Base-by-base conservation (phyloP, 345 rosid species). In the Draba incana region DNA sequence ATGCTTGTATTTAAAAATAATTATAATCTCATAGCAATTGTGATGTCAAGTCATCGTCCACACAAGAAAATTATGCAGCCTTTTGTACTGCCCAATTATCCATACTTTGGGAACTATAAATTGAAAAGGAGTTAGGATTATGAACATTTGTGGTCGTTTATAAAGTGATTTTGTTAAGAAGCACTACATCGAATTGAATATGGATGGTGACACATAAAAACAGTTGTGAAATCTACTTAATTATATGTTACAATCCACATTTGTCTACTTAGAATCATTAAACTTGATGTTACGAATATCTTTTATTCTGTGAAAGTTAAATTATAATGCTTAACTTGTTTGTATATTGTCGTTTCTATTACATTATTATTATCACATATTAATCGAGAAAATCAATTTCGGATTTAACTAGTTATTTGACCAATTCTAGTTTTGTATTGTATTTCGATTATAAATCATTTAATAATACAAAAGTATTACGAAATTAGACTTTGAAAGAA, bases 31-130 rank as follows among this genome's bases (percentile, higher is more conserved):
- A 45, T 53, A 24, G 25, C 43, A 55, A 71, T 25, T 47, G 64
- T 55, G 43, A 63, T 63, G 57, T 64, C 70, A 71, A 62, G 69
- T 63, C 61, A 71, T 55, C 38, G 7, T 64, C 70, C 70, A 63
- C 50, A 30, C 3, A 63, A 62, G 39, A 38, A 68, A 54, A 62
- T 45, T 62, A 53, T 52, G 48, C 47, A 70, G 54, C 23, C 43
- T 20, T 51, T 8, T 57, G 27, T 13, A 39, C 10, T 43, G 11
- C 1, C 27, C 47, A 45, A 51, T 30, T 50, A 60, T 59, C 41
- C 30, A 58, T 69, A 27, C 30, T 39, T 47, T 12, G 10, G 49
- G 43, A 69, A 16, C 51, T 5, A 27, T 69, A 47, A 12, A 70
- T n/a, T 7, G 11, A 30, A 70, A 60, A 20, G 49, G 38, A 61